Evolutionary conservation across 73 alveolate genomes (phyloP).

Genomic region (Paramecium sonneborni): DNA sequence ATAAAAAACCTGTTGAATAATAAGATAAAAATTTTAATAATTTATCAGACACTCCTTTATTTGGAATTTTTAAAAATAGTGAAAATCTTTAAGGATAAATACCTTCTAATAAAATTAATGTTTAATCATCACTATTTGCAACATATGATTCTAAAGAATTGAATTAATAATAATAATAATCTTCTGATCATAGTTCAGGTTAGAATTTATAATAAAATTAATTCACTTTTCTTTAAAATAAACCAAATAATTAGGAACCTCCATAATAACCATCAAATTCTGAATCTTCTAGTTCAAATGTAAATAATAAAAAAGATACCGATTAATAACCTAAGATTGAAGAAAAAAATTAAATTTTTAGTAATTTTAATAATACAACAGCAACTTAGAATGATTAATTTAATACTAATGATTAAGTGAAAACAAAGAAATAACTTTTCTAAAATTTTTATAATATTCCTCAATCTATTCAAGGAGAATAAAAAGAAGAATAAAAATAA

Average conservation of each 20-base stretch:
- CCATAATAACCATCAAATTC: background rate
- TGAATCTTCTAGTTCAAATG: background rate
- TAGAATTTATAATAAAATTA: background rate
- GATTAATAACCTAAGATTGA: background rate
- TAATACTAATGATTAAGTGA: background rate
- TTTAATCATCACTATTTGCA: background rate
- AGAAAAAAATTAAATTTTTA: background rate
- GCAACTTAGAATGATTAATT: background rate
- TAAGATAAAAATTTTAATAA: background rate
- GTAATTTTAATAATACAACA: background rate
- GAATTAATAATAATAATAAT: background rate
- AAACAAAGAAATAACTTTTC: background rate
- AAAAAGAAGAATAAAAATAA: background rate
- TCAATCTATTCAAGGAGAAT: background rate
- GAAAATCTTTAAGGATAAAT: background rate
- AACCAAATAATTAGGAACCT: background rate
- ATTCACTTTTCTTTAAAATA: background rate
- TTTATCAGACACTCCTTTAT: background rate
- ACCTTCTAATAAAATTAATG: background rate
- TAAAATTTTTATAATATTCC: background rate
- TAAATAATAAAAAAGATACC: background rate
- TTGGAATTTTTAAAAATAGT: background rate
- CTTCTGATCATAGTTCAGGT: background rate
- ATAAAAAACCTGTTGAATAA: background rate
- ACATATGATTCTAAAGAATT: background rate